phyloP scores from a whole-genome alignment of 1,284 basidiomycete genomes.

The Moesziomyces sp. region DNA sequence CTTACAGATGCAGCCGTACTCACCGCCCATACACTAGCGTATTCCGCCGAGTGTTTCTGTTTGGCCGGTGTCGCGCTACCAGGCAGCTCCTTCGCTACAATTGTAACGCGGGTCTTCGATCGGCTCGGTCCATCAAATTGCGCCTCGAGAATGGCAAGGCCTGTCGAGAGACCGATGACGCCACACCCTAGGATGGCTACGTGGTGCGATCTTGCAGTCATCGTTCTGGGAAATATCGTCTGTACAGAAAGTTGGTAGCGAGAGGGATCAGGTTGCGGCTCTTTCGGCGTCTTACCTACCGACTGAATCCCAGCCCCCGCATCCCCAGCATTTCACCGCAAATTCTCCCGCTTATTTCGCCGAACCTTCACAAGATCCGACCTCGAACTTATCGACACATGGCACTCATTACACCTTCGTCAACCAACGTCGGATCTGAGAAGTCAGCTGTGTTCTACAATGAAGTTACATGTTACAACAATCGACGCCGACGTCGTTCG shows the following conservation, averaged over 20 bases:
- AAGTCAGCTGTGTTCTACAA: constrained; percentile 31
- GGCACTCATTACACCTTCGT: background rate
- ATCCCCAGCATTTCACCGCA: constrained; percentile 9
- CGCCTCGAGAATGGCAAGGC: constrained; percentile 40
- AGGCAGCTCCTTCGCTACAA: constrained; percentile 42
- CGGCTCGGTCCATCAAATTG: background rate
- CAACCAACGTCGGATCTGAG: background rate
- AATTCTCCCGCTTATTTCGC: constrained; percentile 25
- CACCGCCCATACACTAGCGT: constrained; percentile 50
- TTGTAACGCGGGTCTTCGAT: constrained; percentile 16
- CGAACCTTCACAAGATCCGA: background rate
- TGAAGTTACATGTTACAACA: constrained; percentile 31
- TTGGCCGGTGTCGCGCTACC: background rate
- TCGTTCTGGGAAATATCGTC: background rate
- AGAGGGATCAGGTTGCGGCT: background rate
- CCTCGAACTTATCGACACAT: background rate
- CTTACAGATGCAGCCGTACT: constrained; percentile 1
- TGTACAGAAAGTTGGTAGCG: background rate
- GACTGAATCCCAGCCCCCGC: background rate
- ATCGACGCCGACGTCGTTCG: background rate
- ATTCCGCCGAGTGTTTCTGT: constrained; percentile 26
- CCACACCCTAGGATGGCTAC: constrained; percentile 44
- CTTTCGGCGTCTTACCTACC: background rate
- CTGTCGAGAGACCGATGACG: constrained; percentile 51
- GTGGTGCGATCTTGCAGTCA: constrained; percentile 7